These are phyloP conservation scores for Podospora bellae-mahoneyi DNA, from an alignment of 495 filamentous ascomycete genomes.

Conservation along the genomic window DNA sequence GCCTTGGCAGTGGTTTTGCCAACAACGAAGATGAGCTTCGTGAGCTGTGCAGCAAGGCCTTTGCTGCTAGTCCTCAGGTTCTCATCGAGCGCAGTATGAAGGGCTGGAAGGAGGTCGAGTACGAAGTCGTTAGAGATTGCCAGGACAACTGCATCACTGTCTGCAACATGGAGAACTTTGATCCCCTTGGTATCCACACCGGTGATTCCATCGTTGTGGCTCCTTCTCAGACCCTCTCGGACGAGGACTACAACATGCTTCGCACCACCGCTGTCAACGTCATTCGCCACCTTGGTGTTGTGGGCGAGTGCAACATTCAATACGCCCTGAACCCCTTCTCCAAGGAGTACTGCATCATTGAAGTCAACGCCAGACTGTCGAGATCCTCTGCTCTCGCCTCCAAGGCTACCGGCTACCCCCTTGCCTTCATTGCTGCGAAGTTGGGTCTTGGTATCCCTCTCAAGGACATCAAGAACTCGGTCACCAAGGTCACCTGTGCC, in stretches of 20 bases:
- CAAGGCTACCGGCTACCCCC: slow-evolving; percentile 94
- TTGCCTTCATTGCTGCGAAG: slow-evolving; percentile 96
- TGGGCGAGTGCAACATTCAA: slow-evolving; percentile 97
- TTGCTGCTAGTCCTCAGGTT: slow-evolving; percentile 93
- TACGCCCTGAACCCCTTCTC: slow-evolving; percentile 96
- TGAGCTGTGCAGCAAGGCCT: slow-evolving; percentile 90
- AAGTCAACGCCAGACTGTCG: slow-evolving; percentile 96
- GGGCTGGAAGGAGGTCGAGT: slow-evolving; percentile 98
- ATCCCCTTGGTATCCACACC: slow-evolving; percentile 92
- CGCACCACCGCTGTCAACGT: slow-evolving; percentile 95
- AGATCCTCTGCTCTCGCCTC: slow-evolving; percentile 94
- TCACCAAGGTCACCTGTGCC: slow-evolving; percentile 92
- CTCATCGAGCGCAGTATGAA: slow-evolving; percentile 98
- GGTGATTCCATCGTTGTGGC: slow-evolving; percentile 97
- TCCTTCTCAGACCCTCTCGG: slow-evolving; percentile 89
- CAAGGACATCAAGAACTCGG: slow-evolving; percentile 94
- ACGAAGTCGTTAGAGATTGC: slow-evolving; percentile 92
- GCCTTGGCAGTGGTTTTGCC: slow-evolving; percentile 92
- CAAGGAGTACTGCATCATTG: slow-evolving; percentile 93
- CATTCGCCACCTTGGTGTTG: slow-evolving; percentile 89
- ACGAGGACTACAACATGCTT: slow-evolving; percentile 99
- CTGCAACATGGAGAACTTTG: slow-evolving; percentile 99
- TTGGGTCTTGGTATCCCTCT: slow-evolving; percentile 89
- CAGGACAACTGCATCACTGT: slow-evolving; percentile 98
- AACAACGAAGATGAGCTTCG: slow-evolving; percentile 82